A percentile compares a stretch with the other conserved stretches of the same genome.
These are phyloP conservation scores for Metschnikowia vanudenii DNA, from an alignment of 805 yeast genomes.

Conservation along the genomic window DNA sequence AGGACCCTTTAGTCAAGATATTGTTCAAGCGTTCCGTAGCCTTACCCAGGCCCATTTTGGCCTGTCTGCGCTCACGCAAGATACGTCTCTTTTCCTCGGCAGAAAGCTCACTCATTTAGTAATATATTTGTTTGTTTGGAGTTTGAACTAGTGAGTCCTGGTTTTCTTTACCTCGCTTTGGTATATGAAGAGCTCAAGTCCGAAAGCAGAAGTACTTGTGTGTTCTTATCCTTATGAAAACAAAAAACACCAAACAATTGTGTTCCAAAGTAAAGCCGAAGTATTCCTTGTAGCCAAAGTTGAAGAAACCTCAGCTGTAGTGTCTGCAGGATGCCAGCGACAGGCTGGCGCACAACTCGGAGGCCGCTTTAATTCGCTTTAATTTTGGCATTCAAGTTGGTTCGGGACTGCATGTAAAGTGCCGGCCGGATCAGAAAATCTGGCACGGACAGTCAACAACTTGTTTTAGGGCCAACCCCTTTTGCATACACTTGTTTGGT, in stretches of 20 bases:
- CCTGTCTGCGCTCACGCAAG: constrained; percentile 63
- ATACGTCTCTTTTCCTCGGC: constrained; percentile 59
- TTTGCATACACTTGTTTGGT: no score
- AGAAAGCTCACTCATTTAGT: constrained; percentile 41
- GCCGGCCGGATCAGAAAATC: no score
- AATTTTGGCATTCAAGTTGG: neutral
- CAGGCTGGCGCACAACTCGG: no score
- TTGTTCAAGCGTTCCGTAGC: constrained; percentile 54
- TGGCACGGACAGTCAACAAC: no score
- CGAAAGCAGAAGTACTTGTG: neutral
- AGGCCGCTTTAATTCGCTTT: no score
- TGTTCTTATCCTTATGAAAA: neutral
- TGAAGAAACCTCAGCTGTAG: neutral
- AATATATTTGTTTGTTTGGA: neutral
- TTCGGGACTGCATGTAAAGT: neutral
- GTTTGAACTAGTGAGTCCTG: no score
- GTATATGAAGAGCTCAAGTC: no score
- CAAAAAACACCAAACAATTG: neutral
- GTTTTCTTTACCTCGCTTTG: no score
- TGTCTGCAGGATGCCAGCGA: neutral
- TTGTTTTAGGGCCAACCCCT: no score
- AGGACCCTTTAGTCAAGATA: constrained; percentile 39
- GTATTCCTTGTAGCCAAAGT: no score
- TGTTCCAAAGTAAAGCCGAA: no score
- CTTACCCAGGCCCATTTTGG: constrained; percentile 56